A percentile compares a stretch with the other conserved stretches of the same genome.
Evolutionary conservation across 164 flowering plant species (phyloP).

Genomic region (Protea cynaroides): DNA sequence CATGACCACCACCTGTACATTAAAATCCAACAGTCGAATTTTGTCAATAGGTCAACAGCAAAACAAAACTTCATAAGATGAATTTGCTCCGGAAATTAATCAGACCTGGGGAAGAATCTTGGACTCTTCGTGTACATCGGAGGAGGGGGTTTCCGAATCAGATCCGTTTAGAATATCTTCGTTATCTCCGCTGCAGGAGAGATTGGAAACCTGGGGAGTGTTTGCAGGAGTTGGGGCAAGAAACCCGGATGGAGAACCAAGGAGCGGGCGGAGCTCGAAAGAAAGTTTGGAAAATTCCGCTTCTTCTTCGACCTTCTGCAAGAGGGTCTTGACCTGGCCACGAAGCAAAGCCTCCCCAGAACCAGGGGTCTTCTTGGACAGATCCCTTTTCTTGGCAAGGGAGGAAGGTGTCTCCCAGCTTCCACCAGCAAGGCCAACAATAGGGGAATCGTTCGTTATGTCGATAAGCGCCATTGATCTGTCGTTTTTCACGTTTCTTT

Average conservation of each 20-base stretch:
- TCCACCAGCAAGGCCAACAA: too few relatives aligned
- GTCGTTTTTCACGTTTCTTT: slow-evolving; percentile 34
- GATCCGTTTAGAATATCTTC: not conserved
- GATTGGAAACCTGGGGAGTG: slow-evolving; percentile 46
- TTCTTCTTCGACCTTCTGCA: too few relatives aligned
- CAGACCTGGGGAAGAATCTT: slow-evolving; percentile 38
- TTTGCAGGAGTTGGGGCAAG: too few relatives aligned
- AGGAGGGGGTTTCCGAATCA: not conserved
- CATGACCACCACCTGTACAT: slow-evolving; percentile 10
- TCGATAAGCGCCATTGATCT: slow-evolving; percentile 39
- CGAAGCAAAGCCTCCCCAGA: too few relatives aligned
- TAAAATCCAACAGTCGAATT: not conserved
- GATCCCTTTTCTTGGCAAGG: too few relatives aligned
- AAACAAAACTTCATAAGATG: slow-evolving; percentile 3
- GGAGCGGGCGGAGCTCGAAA: too few relatives aligned
- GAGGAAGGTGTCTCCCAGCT: too few relatives aligned
- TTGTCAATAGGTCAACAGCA: not conserved
- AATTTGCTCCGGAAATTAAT: not conserved
- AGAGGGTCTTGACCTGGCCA: too few relatives aligned
- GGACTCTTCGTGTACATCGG: slow-evolving; percentile 18
- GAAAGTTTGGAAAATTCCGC: too few relatives aligned
- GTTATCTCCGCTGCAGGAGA: slow-evolving; percentile 11
- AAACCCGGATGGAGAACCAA: too few relatives aligned
- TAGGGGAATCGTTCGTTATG: too few relatives aligned
- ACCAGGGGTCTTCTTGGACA: too few relatives aligned